These are phyloP conservation scores for Xylaria curta DNA, from an alignment of 495 filamentous ascomycete species.

Conservation along the genomic window DNA sequence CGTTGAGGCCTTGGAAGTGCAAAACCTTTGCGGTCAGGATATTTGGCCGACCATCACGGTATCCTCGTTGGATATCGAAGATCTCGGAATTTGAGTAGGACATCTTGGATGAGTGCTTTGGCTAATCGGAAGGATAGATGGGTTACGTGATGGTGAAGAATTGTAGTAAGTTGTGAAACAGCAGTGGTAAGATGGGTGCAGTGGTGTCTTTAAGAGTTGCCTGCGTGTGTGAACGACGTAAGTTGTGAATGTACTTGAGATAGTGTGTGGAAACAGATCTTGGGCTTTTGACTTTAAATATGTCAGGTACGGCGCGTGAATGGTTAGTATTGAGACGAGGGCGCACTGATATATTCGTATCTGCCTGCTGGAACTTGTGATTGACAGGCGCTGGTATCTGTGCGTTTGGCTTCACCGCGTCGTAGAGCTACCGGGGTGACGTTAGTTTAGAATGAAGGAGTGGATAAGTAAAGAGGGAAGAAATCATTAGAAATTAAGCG, in stretches of 20 bases:
- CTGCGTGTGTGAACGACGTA: not conserved
- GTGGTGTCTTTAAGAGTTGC: not conserved
- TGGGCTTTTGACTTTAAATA: not conserved
- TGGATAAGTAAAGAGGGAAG: no score
- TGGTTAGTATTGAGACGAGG: not conserved
- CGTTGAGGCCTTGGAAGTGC: not conserved
- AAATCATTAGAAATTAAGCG: not conserved
- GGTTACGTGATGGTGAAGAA: not conserved
- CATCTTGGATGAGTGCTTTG: not conserved
- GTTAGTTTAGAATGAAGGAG: not conserved
- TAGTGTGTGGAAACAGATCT: not conserved
- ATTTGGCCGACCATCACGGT: not conserved
- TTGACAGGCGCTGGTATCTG: not conserved
- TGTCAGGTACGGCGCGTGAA: not conserved
- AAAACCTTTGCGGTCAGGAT: not conserved
- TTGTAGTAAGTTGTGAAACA: not conserved
- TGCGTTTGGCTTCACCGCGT: not conserved
- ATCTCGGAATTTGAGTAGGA: not conserved
- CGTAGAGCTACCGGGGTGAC: not conserved
- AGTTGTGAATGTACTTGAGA: not conserved
- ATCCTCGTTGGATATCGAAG: not conserved
- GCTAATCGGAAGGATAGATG: not conserved
- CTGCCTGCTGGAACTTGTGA: not conserved
- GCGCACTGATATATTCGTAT: not conserved
- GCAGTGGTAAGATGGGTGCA: not conserved